Percentiles rank a stretch among this genome's conserved stretches.
Evolutionary conservation across 208 protist genomes (phyloP).

Genomic region (Leishmania turanica): DNA sequence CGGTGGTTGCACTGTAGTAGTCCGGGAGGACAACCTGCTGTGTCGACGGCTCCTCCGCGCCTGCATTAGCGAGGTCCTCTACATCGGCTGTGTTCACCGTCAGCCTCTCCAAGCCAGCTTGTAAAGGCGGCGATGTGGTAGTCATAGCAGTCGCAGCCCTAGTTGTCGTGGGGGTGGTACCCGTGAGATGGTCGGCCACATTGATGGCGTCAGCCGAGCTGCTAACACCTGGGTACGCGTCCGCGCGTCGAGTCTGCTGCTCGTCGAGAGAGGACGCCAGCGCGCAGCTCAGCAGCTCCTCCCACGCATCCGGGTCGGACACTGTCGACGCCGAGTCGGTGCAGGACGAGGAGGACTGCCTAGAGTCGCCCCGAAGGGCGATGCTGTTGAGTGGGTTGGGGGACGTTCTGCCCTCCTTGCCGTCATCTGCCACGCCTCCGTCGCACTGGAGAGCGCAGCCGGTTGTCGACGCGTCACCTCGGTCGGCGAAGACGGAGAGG

Average conservation of each 20-base stretch:
- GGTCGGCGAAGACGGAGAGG: not conserved
- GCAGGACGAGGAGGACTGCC: conserved; percentile 1
- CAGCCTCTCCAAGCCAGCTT: not conserved
- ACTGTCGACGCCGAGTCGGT: conserved; percentile 26
- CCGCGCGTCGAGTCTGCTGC: conserved; percentile 1
- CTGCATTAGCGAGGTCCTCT: conserved; percentile 4
- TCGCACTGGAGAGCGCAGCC: conserved; percentile 4
- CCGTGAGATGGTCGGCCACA: not conserved
- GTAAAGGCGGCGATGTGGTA: not conserved
- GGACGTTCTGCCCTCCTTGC: not conserved
- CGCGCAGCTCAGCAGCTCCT: conserved; percentile 16
- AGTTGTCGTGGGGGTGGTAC: not conserved
- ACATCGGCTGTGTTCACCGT: conserved; percentile 23
- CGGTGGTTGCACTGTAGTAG: conserved; percentile 18
- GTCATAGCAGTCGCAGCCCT: not conserved
- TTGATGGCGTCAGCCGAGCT: not conserved
- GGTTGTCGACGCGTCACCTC: not conserved
- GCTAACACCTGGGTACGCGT: not conserved
- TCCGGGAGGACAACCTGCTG: conserved; percentile 10
- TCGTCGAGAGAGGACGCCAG: not conserved
- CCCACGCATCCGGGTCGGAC: conserved; percentile 26
- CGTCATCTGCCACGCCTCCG: conserved; percentile 1
- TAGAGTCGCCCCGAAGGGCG: not conserved
- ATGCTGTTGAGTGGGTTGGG: not conserved
- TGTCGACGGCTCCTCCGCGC: conserved; percentile 1